Percentiles rank a stretch among this genome's conserved stretches.
Conservation (phyloP, 2,329 filamentous ascomycete genomes). For the Coniochaeta sp. region DNA sequence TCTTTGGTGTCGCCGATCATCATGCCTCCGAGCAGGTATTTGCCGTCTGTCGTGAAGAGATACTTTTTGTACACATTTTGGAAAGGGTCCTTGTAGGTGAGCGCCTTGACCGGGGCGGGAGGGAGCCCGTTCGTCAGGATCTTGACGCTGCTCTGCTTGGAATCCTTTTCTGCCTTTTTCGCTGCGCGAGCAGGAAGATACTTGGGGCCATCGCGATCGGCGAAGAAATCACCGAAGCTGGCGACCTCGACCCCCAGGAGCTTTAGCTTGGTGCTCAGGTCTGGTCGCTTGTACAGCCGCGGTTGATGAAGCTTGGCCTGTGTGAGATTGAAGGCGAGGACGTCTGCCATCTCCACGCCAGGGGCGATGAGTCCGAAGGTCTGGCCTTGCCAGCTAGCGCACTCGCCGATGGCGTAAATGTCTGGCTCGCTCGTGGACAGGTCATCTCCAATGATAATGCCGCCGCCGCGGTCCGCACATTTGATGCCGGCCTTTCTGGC, state of each 20-base stretch:
- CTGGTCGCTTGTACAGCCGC: slow-evolving; percentile 69
- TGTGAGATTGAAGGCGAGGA: slow-evolving; percentile 85
- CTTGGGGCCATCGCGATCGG: slow-evolving; percentile 75
- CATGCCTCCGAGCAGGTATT: slow-evolving; percentile 89
- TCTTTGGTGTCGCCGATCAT: slow-evolving; percentile 93
- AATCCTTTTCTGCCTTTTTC: slow-evolving; percentile 31
- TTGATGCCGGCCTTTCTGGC: slow-evolving; percentile 62
- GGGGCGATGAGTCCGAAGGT: slow-evolving; percentile 86
- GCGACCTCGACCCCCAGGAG: slow-evolving; percentile 85
- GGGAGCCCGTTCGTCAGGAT: slow-evolving; percentile 46
- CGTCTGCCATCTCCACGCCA: slow-evolving; percentile 87
- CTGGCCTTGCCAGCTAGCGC: slow-evolving; percentile 80
- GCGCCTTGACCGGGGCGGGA: slow-evolving; percentile 62
- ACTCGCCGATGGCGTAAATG: slow-evolving; percentile 86
- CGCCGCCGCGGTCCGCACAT: slow-evolving; percentile 65
- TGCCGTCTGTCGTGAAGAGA: slow-evolving; percentile 81
- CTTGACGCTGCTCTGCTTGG: slow-evolving; percentile 31
- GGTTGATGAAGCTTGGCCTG: slow-evolving; percentile 66
- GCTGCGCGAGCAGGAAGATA: slow-evolving; percentile 49
- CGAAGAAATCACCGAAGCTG: slow-evolving; percentile 91
- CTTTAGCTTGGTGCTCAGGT: slow-evolving; percentile 88
- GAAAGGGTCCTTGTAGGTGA: slow-evolving; percentile 87
- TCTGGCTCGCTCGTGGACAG: slow-evolving; percentile 63
- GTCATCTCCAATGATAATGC: slow-evolving; percentile 62
- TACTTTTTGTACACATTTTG: slow-evolving; percentile 90